Conservation (phyloP, 148 eudicot genomes). For the Chenopodium suecicum region DNA sequence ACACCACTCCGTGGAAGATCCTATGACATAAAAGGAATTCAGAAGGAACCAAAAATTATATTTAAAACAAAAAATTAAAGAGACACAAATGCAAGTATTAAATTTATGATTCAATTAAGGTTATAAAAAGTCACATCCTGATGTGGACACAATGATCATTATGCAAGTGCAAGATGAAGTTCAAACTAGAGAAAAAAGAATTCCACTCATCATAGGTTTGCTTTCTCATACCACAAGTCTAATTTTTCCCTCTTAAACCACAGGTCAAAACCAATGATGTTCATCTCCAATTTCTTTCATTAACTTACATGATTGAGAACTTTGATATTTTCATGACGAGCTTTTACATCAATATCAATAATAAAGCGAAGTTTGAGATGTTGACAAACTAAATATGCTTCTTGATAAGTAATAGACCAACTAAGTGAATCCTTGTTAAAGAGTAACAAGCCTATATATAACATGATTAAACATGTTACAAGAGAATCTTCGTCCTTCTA, state of each 20-base stretch:
- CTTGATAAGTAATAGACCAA: not conserved
- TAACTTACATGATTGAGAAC: not conserved
- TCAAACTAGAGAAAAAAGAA: conserved; percentile 3
- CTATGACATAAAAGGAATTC: conserved; percentile 36
- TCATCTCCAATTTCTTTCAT: not conserved
- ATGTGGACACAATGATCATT: not conserved
- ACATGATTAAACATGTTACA: not conserved
- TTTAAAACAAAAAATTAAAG: too few relatives aligned
- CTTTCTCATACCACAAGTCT: not conserved
- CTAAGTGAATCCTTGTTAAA: not conserved
- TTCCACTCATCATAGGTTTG: not conserved
- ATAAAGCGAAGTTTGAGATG: not conserved
- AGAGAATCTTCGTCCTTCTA: not conserved
- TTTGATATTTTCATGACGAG: not conserved
- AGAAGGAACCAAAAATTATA: conserved; percentile 3
- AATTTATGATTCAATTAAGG: not conserved
- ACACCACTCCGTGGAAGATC: conserved; percentile 66
- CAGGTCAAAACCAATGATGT: not conserved
- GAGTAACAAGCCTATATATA: not conserved
- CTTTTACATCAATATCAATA: not conserved
- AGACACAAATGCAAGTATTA: not conserved
- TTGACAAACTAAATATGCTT: not conserved
- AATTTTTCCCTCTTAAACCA: not conserved
- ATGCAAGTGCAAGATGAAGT: conserved; percentile 14
- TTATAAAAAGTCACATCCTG: not conserved